Evolutionary conservation across 768 basidiomycete species (phyloP).

Genomic region (Aureoboletus auriporus): DNA sequence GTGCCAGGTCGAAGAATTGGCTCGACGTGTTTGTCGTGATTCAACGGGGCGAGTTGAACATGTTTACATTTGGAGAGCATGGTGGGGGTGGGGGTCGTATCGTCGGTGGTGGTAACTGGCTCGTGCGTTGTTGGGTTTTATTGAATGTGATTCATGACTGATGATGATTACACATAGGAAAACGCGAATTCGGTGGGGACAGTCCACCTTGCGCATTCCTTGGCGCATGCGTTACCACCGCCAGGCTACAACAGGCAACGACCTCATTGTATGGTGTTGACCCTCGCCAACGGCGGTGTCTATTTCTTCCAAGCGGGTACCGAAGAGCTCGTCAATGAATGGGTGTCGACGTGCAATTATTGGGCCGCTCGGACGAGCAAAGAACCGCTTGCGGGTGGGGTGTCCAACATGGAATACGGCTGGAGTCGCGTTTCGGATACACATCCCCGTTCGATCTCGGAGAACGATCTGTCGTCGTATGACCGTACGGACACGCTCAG

Average conservation of each 20-base stretch:
- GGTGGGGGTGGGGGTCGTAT: slow-evolving; percentile 57
- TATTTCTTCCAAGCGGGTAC: slow-evolving; percentile 99
- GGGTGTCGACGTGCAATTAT: slow-evolving; percentile 99
- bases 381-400: slow-evolving; percentile 92
- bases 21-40: slow-evolving; percentile 95
- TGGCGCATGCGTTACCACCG: slow-evolving; percentile 83
- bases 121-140: slow-evolving; percentile 55
- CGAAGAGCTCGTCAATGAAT: slow-evolving; percentile 97
- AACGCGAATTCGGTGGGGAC: slow-evolving; percentile 86
- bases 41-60: slow-evolving; percentile 88
- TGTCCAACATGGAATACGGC: slow-evolving; percentile 99
- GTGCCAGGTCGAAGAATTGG: slow-evolving; percentile 89
- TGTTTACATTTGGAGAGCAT: slow-evolving; percentile 90
- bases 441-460: slow-evolving; percentile 53
- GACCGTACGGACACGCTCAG: slow-evolving; percentile 58
- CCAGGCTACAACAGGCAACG: slow-evolving; percentile 90
- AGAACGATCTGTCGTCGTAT: slow-evolving; percentile 50
- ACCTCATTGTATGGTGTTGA: slow-evolving; percentile 93
- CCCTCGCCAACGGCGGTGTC: slow-evolving; percentile 83
- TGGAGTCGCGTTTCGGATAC: slow-evolving; percentile 79
- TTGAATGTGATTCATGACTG: slow-evolving; percentile 6
- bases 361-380: slow-evolving; percentile 97
- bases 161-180: slow-evolving; percentile 46
- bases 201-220: slow-evolving; percentile 79
- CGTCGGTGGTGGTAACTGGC: slow-evolving; percentile 97